phyloP scores from a whole-genome alignment of 78 protist genomes.

The Speleostelium caveatum region DNA sequence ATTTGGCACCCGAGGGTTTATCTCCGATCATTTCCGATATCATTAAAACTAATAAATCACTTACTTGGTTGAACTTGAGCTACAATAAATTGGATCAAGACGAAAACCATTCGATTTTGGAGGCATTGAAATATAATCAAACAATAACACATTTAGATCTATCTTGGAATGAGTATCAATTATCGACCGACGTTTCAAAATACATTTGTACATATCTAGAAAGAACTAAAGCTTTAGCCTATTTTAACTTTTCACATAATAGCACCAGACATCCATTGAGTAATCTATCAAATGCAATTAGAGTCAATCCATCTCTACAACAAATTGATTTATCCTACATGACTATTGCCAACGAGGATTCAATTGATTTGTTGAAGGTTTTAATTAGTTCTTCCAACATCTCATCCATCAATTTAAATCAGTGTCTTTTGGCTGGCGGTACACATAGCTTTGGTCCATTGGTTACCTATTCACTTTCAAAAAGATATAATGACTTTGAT shows the following conservation, averaged over 20 bases:
- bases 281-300: conserved; percentile 13
- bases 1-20: conserved; percentile 46
- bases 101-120: conserved; percentile 60
- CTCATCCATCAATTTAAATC: conserved; percentile 30
- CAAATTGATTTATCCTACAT: conserved; percentile 30
- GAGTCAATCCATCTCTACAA: background rate
- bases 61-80: conserved; percentile 37
- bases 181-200: conserved; percentile 26
- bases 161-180: conserved; percentile 54
- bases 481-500: conserved; percentile 37
- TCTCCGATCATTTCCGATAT: conserved; percentile 60
- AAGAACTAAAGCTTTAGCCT: background rate
- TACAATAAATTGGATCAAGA: conserved; percentile 62
- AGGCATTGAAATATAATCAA: conserved; percentile 37
- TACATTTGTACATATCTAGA: conserved; percentile 17
- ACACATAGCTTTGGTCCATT: background rate
- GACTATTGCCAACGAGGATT: conserved; percentile 11
- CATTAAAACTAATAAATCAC: conserved; percentile 18
- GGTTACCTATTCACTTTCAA: conserved; percentile 5
- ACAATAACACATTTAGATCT: conserved; percentile 38
- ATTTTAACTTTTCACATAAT: conserved; percentile 38
- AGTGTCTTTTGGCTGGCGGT: background rate
- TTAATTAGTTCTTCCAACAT: background rate
- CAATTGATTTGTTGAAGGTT: background rate
- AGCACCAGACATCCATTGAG: conserved; percentile 24